These are phyloP conservation scores for Entomortierella beljakovae DNA, from an alignment of 192 early-diverging fungal genomes.

Conservation along the genomic window DNA sequence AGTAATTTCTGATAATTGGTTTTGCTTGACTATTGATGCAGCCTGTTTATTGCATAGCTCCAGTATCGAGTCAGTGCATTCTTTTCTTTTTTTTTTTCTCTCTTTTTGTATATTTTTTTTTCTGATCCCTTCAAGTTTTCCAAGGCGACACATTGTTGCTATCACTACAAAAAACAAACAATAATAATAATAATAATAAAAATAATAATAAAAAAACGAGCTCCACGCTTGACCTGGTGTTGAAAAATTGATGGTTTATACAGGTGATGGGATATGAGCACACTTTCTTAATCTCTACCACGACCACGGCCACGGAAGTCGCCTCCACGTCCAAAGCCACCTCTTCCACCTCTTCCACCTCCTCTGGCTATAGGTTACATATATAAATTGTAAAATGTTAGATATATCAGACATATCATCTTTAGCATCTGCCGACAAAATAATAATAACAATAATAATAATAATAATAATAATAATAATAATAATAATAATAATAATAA, in stretches of 20 bases:
- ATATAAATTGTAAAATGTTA: too few species aligned
- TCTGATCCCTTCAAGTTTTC: neutral
- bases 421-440: too few species aligned
- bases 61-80: neutral
- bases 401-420: too few species aligned
- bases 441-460: too few species aligned
- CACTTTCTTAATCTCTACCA: slow-evolving; percentile 39
- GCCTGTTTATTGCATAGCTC: neutral
- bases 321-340: slow-evolving; percentile 49
- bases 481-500: too few species aligned
- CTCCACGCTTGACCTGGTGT: too few species aligned
- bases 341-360: slow-evolving; percentile 43
- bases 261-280: too few species aligned
- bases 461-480: too few species aligned
- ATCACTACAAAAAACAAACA: neutral
- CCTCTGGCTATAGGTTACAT: slow-evolving; percentile 37
- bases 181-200: neutral
- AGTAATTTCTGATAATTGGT: neutral
- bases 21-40: neutral
- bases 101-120: too few species aligned
- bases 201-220: too few species aligned
- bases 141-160: neutral
- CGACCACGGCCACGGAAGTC: slow-evolving; percentile 42
- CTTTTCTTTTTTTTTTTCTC: too few species aligned
- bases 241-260: neutral